Evolutionary conservation across 1,284 basidiomycete genomes (phyloP), one percentile per base, ranked within the genome.

Genomic region (Irpex lacteus): DNA sequence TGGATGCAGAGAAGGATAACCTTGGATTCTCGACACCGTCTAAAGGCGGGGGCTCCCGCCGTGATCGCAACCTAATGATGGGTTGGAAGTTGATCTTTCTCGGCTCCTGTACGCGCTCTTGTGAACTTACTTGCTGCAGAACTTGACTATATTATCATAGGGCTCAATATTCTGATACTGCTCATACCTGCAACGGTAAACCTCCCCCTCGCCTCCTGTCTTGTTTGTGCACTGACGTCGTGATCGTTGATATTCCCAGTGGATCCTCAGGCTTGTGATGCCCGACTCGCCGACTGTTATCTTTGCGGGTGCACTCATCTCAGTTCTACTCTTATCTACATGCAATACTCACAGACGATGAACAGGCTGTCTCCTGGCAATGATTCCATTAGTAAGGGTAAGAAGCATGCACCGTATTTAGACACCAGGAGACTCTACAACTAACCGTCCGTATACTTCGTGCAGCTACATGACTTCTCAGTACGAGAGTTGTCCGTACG

Each of bases 401-500:
- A 37, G 74, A 26, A 3, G 26, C 26, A 26, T 26, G 4, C 26
- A 26, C 26, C 3, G 4, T 26, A 26, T 26, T 3, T 69, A 44
- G 3, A 44, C 5, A 58, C n/a, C 3, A 36, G 3, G 9, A 13
- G n/a, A 62, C 52, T 34, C 47, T 34, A 18, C 50, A 34, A 34
- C 40, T 34, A 58, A 50, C 57, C 36, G 15, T 59, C 15, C 18
- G 47, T 26, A 59, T 54, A 50, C 5, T 50, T 9, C 52, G 44
- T n/a, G 37, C 61, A 90, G 82, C 79, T 96, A 47, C 89, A 96
- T 62, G 94, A 95, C 65, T 83, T 94, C 63, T 86, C 86, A 0
- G 95, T 91, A 0, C 83, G 86, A 67, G 90, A 95, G 63, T 79
- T 95, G 4, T 86, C 92, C 1, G 74, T 89, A 21, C 85, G 90